Percentiles rank a stretch among this genome's conserved stretches.
phyloP scores from a whole-genome alignment of 331 rosid genomes.

The Dryas integrifolia region DNA sequence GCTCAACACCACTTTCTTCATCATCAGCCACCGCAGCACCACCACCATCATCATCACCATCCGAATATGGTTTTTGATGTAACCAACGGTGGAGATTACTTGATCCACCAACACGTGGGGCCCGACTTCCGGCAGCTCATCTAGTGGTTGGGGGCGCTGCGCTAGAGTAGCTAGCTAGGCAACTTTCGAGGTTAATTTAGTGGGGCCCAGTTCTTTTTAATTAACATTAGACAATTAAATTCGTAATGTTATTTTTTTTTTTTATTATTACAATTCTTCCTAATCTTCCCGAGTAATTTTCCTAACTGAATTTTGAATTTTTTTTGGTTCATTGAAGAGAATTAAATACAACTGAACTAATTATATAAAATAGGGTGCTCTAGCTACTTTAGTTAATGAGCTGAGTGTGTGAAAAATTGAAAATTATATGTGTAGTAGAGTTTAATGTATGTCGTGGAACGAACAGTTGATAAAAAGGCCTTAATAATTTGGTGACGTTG shows the following conservation, averaged over 20 bases:
- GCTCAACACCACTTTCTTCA: slow-evolving; percentile 21
- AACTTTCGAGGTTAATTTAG: slow-evolving; percentile 26
- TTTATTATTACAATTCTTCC: neutral
- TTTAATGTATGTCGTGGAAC: no score
- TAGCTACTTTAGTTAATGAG: neutral
- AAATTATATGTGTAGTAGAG: no score
- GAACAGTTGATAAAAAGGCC: neutral
- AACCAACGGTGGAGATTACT: slow-evolving; percentile 73
- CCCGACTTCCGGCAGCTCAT: slow-evolving; percentile 64
- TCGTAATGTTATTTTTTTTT: slow-evolving; percentile 15
- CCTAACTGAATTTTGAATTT: slow-evolving; percentile 10
- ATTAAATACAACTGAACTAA: neutral
- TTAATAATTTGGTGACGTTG: neutral
- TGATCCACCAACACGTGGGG: slow-evolving; percentile 71
- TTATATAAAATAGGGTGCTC: neutral
- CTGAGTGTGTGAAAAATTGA: neutral
- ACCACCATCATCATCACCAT: slow-evolving; percentile 48
- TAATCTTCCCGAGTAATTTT: neutral
- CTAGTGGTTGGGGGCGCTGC: slow-evolving; percentile 24
- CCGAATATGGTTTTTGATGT: slow-evolving; percentile 55
- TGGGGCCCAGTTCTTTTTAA: neutral
- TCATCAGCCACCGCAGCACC: slow-evolving; percentile 51
- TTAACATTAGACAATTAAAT: slow-evolving; percentile 9
- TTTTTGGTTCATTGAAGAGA: neutral
- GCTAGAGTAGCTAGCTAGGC: slow-evolving; percentile 33